Evolutionary conservation across 148 eudicot genomes (phyloP), one percentile per base, ranked within the genome.

Genomic region (Mesembryanthemum crystallinum): DNA sequence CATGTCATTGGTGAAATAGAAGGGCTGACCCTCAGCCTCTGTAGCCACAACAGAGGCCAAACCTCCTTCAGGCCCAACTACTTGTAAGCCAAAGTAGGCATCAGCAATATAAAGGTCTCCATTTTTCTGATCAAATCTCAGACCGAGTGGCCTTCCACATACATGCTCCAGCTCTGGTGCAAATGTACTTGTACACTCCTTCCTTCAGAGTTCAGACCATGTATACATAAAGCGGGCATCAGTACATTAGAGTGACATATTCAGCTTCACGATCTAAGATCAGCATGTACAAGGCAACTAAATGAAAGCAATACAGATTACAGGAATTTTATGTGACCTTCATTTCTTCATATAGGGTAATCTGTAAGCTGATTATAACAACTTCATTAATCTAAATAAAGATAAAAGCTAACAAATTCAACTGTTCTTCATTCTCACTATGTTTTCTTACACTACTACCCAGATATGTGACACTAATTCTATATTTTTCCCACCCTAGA

Each of bases 81-180:
- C 87, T 8, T 73, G 89, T 57, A 93, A 90, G 77, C 98, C 96
- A 39, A 89, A 78, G 82, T 92, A 92, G 45, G 98, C 98, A 81
- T 88, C 91, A 61, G 88, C 88, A 69, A 88, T 83, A 52, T 88
- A 88, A 45, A 88, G 82, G 73, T 88, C 83, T 81, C 89, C 88
- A 39, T 57, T 86, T 72, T 85, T 88, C 37, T 32, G 73, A 33
- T 88, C 89, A 28, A 88, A 88, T 63, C 77, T 72, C 11, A 88
- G 79, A 29, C 91, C 91, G 24, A 88, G 78, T 30, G 91, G 89
- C 67, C 88, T 83, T 64, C 91, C 89, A 73, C 91, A 88, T 58
- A 86, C 67, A 78, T 88, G 89, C 78, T 88, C 91, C 73, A 79
- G 55, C 77, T 88, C 88, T 7, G 97, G 97, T 73, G 91, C 92